Evolutionary conservation across 306 rosid genomes (phyloP).

Genomic region (Sophora flavescens): DNA sequence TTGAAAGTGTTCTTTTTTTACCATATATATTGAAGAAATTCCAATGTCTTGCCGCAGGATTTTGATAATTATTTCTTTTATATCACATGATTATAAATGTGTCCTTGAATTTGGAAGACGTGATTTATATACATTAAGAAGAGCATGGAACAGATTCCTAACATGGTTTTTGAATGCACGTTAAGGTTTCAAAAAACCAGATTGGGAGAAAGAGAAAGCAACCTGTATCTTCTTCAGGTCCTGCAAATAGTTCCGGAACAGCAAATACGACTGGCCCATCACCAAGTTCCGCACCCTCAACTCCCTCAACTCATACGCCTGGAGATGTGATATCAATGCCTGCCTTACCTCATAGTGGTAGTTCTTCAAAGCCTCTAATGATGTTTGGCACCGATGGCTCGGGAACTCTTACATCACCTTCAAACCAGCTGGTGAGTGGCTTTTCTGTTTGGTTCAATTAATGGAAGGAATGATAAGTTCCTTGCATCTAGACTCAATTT

Average conservation of each 20-base stretch:
- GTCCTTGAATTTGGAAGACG: slow-evolving; percentile 11
- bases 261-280: slow-evolving; percentile 98
- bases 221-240: slow-evolving; percentile 96
- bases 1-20: slow-evolving; percentile 8
- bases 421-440: slow-evolving; percentile 92
- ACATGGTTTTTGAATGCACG: slow-evolving; percentile 53
- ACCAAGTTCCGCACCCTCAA: slow-evolving; percentile 98
- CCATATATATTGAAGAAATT: not conserved
- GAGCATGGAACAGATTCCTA: slow-evolving; percentile 50
- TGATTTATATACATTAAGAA: not conserved
- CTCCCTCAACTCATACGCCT: slow-evolving; percentile 98
- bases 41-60: not conserved
- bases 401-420: slow-evolving; percentile 89
- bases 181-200: slow-evolving; percentile 93
- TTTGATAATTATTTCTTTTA: not conserved
- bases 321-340: slow-evolving; percentile 99
- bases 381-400: slow-evolving; percentile 84
- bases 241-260: slow-evolving; percentile 99
- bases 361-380: slow-evolving; percentile 90
- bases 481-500: slow-evolving; percentile 77
- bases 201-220: slow-evolving; percentile 98
- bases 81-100: slow-evolving; percentile 19
- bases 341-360: slow-evolving; percentile 82
- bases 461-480: slow-evolving; percentile 66
- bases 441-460: slow-evolving; percentile 40